Base-by-base conservation (phyloP, 2,329 filamentous ascomycete genomes). In the Plenodomus tracheiphilus region DNA sequence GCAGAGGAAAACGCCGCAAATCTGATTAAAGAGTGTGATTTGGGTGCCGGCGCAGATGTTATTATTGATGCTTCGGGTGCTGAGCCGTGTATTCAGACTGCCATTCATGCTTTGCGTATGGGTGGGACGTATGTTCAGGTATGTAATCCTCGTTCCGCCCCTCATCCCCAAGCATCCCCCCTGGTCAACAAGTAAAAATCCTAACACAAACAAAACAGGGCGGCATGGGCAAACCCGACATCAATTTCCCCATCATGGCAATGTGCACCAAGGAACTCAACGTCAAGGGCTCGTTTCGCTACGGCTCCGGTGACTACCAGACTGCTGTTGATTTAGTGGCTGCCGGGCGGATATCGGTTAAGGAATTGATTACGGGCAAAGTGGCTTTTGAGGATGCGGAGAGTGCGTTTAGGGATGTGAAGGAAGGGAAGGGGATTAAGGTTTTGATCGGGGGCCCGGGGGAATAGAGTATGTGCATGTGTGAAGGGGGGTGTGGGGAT, bases 211-310 rank as follows among this genome's bases (percentile, higher is more conserved):
- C 18, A n/a, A n/a, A n/a, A 10, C 32, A 73, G 70, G 71, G 69
- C 45, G 92, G 92, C 46, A 96, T 97, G 91, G 93, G 93, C 66
- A 88, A 87, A 69, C 74, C 85, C 34, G 89, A 96, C 66, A 92
- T 97, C 71, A 88, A 75, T 8, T 96, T 97, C 78, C 93, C 93
- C 43, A 96, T 97, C 70, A 89, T 93, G 83, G 87, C 89, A 4
- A 80, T 95, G 68, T 95, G 91, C 72, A 81, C 86, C 42, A 97
- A 97, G 77, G 93, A 97, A 78, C 79, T 96, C 43, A 95, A 86
- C 10, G 81, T 89, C 39, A 89, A 87, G 68, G 93, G 93, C 18
- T 92, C 87, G 54, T 97, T 97, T 81, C 84, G 93, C 34, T 97
- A 97, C 73, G 87, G 87, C 3, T 83, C 85, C 46, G 92, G 92